Base-by-base conservation (phyloP, 108 stramenopile genomes). In the Cyclotella baltica region DNA sequence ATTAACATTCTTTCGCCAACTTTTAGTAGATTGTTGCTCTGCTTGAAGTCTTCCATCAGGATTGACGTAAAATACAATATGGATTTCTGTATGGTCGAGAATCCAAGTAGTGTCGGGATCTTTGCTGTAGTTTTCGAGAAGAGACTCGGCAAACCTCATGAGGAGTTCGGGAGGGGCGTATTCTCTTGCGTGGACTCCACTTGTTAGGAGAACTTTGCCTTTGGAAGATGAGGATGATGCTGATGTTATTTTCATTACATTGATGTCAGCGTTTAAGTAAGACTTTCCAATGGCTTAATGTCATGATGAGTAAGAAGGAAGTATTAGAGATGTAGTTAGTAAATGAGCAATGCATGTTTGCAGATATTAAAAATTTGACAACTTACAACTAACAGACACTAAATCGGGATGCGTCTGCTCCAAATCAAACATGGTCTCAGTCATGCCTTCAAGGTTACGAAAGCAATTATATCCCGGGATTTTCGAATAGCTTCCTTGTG, bases 21-120 rank as follows among this genome's bases (percentile, higher is more conserved):
- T 56, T 0, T 22, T 33, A 5, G 37, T 27, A 16, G 72, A 78
- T 65, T 77, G 63, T 15, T 66, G 79, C 50, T 90, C 88, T 0
- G 81, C 79, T 11, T 82, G 36, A 8, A 31, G 46, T 28, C 89
- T 81, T 18, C 89, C 89, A 78, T 90, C 89, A 0, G 88, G 88
- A 71, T 90, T 90, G 28, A 80, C 83, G 28, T 80, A 70, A 15
- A 88, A 77, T 9, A 90, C 35, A 33, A 83, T 48, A 70, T 90
- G 87, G 35, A 90, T 69, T 46, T 81, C 70, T 0, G 78, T 88
- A 13, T 63, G 62, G 18, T 88, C 73, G 1, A 90, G 56, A 48
- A 86, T 56, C 55, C 62, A 78, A 15, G 80, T 78, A 72, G 77
- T 75, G 53, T 86, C 85, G 13, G 85, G 53, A 58, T 87, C 82